Evolutionary conservation across 352 stramenopile genomes (phyloP).

Genomic region (Phytophthora pini): DNA sequence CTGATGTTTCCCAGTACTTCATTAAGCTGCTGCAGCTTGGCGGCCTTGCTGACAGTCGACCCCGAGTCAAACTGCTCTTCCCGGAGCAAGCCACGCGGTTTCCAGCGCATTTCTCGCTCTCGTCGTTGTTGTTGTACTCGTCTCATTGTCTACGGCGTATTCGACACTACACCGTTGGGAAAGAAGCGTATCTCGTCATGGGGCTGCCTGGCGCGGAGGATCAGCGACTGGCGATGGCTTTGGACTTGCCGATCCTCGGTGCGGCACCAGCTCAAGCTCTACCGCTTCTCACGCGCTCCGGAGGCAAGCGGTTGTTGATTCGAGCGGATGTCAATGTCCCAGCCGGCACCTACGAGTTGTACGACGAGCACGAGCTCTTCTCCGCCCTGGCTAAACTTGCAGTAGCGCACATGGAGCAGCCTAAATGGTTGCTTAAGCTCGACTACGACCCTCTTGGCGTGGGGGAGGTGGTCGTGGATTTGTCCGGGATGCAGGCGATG

Average conservation of each 20-base stretch:
- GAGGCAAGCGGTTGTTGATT: slow-evolving; percentile 83
- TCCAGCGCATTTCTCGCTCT: slow-evolving; percentile 82
- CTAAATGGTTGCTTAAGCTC: slow-evolving; percentile 81
- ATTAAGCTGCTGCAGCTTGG: slow-evolving; percentile 87
- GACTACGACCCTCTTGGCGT: slow-evolving; percentile 80
- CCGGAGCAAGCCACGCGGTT: slow-evolving; percentile 87
- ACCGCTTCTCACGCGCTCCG: slow-evolving; percentile 78
- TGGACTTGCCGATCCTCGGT: slow-evolving; percentile 84
- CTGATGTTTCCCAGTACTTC: slow-evolving; percentile 83
- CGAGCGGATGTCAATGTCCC: slow-evolving; percentile 88
- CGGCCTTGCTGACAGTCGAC: slow-evolving; percentile 57
- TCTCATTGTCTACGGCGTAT: slow-evolving; percentile 79
- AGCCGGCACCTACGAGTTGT: slow-evolving; percentile 88
- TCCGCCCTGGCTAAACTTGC: slow-evolving; percentile 88
- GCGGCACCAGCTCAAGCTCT: slow-evolving; percentile 51
- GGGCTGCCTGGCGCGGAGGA: slow-evolving; percentile 82
- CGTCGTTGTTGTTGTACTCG: slow-evolving; percentile 86
- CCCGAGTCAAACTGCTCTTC: slow-evolving; percentile 82
- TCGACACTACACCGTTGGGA: slow-evolving; percentile 54
- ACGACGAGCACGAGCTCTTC: slow-evolving; percentile 88
- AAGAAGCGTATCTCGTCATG: slow-evolving; percentile 83
- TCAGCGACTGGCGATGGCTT: slow-evolving; percentile 72
- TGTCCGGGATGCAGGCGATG: slow-evolving; percentile 63
- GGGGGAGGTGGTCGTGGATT: slow-evolving; percentile 72
- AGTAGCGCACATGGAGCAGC: slow-evolving; percentile 81